Conservation (phyloP, 768 basidiomycete species). For the Mycena polygramma region DNA sequence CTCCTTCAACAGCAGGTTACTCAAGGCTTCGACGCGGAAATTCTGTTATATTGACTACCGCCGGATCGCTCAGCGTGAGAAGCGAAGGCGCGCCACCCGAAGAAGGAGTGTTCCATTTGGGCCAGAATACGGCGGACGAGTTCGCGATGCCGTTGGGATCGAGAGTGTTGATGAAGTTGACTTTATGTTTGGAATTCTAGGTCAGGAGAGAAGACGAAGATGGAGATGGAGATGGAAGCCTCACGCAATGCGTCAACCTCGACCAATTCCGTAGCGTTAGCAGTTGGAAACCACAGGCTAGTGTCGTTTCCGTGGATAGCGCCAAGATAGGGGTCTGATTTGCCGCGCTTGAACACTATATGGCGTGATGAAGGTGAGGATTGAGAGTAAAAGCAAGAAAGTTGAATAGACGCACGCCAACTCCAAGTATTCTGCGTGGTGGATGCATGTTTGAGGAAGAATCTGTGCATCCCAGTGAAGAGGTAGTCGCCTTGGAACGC, state of each 20-base stretch:
- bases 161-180: constrained; percentile 34
- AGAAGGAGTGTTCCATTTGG: constrained; percentile 30
- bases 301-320: constrained; percentile 38
- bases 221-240: neutral
- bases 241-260: constrained; percentile 1
- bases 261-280: neutral
- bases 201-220: neutral
- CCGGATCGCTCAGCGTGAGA: constrained; percentile 25
- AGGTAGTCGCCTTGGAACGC: constrained; percentile 52
- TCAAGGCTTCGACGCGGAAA: too few species aligned
- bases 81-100: neutral
- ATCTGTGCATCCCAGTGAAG: constrained; percentile 52
- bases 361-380: neutral
- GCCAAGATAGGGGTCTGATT: constrained; percentile 44
- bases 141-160: constrained; percentile 41
- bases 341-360: constrained; percentile 49
- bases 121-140: constrained; percentile 33
- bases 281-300: constrained; percentile 22
- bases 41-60: neutral
- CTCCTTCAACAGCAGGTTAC: too few species aligned
- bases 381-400: neutral
- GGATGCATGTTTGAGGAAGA: constrained; percentile 47
- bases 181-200: neutral
- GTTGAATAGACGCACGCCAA: constrained; percentile 45
- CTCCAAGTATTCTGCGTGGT: constrained; percentile 48